Conservation (phyloP, 2,329 filamentous ascomycete genomes). For the Raffaelea arxii region DNA sequence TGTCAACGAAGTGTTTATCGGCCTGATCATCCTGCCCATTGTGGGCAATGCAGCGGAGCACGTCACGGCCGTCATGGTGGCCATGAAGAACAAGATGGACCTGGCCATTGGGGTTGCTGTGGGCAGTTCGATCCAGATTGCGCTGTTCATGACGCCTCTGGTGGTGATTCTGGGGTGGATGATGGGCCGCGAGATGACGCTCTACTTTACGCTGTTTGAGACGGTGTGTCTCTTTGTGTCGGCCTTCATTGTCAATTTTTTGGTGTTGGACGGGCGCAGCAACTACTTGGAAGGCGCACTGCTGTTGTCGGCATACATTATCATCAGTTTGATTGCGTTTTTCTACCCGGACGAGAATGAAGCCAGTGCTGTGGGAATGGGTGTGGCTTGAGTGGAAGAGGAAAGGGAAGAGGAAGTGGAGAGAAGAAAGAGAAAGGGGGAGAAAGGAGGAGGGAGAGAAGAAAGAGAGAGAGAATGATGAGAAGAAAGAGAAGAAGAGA, state of each 20-base stretch:
- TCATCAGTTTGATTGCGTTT: constrained; percentile 57
- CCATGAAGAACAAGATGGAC: constrained; percentile 69
- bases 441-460: neutral
- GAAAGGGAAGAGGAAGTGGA: neutral
- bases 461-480: neutral
- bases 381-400: neutral
- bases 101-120: constrained; percentile 63
- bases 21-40: constrained; percentile 62
- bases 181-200: constrained; percentile 57
- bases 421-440: constrained; percentile 1
- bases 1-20: constrained; percentile 58
- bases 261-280: constrained; percentile 75
- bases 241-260: constrained; percentile 78
- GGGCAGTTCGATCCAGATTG: constrained; percentile 63
- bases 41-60: constrained; percentile 67
- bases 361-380: constrained; percentile 23
- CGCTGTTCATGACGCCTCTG: constrained; percentile 60
- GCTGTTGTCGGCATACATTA: constrained; percentile 56
- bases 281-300: constrained; percentile 78
- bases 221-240: constrained; percentile 78
- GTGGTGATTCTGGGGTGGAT: constrained; percentile 65
- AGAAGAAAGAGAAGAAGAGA: neutral
- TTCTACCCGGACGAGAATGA: constrained; percentile 49
- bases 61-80: constrained; percentile 60
- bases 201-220: constrained; percentile 85